Conservation (phyloP, 257 asterid genomes). For the Fraxinus americana region DNA sequence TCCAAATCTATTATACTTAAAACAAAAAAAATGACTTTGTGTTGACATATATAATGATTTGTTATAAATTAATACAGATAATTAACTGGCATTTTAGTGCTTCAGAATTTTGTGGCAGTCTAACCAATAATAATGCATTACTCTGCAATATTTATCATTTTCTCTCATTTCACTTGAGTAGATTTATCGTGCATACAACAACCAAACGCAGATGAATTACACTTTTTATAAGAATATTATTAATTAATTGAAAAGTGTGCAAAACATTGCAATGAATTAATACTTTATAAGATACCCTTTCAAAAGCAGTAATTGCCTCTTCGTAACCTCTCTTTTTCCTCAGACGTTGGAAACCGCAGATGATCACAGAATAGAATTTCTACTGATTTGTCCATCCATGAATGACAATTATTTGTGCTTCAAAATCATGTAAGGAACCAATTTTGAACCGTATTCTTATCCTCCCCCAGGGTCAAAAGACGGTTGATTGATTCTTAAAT, state of each 20-base stretch:
- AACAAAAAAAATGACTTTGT: no score
- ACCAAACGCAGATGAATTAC: background rate
- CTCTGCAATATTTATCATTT: background rate
- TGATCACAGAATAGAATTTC: conserved; percentile 38
- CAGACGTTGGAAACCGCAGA: conserved; percentile 30
- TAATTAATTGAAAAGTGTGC: background rate
- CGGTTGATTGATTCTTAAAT: background rate
- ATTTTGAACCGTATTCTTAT: conserved; percentile 13
- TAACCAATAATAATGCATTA: background rate
- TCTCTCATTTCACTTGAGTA: background rate
- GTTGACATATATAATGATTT: no score
- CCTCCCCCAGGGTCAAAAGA: background rate
- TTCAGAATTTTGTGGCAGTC: background rate
- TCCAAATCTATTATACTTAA: no score
- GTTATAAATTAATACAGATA: no score
- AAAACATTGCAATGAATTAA: background rate
- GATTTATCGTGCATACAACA: background rate
- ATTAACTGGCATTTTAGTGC: background rate
- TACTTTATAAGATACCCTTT: conserved; percentile 26
- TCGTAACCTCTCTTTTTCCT: conserved; percentile 51
- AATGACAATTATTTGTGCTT: conserved; percentile 29
- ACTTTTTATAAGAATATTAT: background rate
- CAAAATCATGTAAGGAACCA: conserved; percentile 10
- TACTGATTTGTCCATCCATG: conserved; percentile 35
- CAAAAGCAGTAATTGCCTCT: conserved; percentile 28